phyloP scores from a whole-genome alignment of 2,329 filamentous ascomycete genomes.

The Teratosphaeriaceae sp. region DNA sequence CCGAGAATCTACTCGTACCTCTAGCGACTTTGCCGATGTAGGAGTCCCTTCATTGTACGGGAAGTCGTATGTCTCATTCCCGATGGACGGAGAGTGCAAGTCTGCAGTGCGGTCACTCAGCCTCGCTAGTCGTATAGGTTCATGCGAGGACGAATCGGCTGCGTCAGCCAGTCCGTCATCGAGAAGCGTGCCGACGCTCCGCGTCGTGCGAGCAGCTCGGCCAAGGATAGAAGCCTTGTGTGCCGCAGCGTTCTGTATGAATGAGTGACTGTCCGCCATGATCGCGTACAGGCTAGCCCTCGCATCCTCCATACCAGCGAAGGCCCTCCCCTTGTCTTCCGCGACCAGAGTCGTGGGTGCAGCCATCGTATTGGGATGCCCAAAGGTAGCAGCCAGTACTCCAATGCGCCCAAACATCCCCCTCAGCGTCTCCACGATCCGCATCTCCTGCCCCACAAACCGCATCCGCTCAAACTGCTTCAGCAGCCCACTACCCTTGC shows the following conservation, averaged over 20 bases:
- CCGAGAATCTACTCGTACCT: too few species aligned
- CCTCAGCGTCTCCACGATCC: slow-evolving; percentile 9
- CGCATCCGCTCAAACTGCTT: slow-evolving; percentile 8
- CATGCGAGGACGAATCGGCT: too few species aligned
- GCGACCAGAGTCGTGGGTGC: not conserved
- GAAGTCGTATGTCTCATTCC: not conserved
- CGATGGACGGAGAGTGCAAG: too few species aligned
- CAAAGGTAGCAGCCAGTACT: slow-evolving; percentile 13
- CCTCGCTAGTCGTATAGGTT: too few species aligned
- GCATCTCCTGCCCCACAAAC: slow-evolving; percentile 2
- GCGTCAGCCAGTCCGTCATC: not conserved
- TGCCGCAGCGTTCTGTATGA: slow-evolving; percentile 1
- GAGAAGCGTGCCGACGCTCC: too few species aligned
- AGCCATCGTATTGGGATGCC: slow-evolving; percentile 6
- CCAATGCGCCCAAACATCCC: slow-evolving; percentile 15
- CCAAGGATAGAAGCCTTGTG: too few species aligned
- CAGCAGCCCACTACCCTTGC: slow-evolving; percentile 14
- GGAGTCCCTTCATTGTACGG: not conserved
- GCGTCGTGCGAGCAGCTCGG: too few species aligned
- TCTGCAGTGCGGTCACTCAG: too few species aligned
- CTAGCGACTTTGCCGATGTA: too few species aligned
- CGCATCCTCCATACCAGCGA: slow-evolving; percentile 3
- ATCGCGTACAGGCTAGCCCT: slow-evolving; percentile 6
- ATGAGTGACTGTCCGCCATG: slow-evolving; percentile 5
- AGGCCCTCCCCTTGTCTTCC: not conserved